phyloP scores from a whole-genome alignment of 192 early-diverging fungal genomes.

The Linnemannia hyalina region DNA sequence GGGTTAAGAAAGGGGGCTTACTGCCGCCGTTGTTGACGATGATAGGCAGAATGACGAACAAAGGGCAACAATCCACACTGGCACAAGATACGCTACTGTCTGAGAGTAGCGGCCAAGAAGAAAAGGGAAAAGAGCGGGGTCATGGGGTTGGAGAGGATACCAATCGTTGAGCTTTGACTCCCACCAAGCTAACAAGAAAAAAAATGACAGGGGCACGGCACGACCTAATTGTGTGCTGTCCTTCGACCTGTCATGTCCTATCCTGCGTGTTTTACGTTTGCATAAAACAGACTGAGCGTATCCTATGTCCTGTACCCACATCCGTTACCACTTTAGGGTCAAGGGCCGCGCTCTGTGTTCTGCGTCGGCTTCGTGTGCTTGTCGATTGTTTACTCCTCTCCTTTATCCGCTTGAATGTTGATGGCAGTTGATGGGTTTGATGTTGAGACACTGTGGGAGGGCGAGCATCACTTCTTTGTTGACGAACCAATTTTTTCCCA shows the following conservation, averaged over 20 bases:
- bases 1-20: not conserved
- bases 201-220: not conserved
- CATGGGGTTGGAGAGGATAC: not conserved
- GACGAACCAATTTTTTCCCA: not conserved
- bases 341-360: not conserved
- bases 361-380: not conserved
- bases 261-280: not conserved
- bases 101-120: not conserved
- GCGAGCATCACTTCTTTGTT: not conserved
- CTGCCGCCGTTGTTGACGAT: not conserved
- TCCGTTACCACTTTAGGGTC: not conserved
- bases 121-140: not conserved
- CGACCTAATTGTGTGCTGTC: not conserved
- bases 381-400: not conserved
- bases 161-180: constrained; percentile 12
- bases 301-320: not conserved
- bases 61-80: not conserved
- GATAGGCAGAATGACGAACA: not conserved
- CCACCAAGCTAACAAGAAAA: not conserved
- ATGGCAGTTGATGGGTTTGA: not conserved
- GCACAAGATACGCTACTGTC: not conserved
- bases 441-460: not conserved
- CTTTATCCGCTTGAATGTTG: not conserved
- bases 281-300: not conserved
- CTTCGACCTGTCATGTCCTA: not conserved